phyloP scores from a whole-genome alignment of 2,329 filamentous ascomycete species.

The Aspergillus neoniger region DNA sequence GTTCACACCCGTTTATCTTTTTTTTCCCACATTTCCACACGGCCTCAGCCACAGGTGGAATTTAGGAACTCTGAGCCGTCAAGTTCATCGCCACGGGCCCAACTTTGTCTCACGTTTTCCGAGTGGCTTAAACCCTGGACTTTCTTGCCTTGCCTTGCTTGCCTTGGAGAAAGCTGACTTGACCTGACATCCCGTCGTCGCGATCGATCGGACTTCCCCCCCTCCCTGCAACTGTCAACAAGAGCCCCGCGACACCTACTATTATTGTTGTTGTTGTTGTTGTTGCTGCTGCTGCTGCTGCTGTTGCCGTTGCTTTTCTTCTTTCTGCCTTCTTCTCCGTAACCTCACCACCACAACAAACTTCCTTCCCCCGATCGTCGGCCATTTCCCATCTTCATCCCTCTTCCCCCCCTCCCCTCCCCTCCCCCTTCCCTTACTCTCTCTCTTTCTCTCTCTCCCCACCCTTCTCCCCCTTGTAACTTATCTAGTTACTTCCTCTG shows the following conservation, averaged over 20 bases:
- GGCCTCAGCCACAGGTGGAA: background rate
- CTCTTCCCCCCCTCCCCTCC: constrained; percentile 3
- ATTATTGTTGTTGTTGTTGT: background rate
- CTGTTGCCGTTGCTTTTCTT: background rate
- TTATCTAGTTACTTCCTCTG: constrained; percentile 1
- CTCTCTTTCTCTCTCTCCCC: constrained; percentile 3
- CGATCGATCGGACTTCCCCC: constrained; percentile 3
- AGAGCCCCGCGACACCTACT: constrained; percentile 27
- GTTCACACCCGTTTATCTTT: background rate
- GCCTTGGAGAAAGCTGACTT: background rate
- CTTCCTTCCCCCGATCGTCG: constrained; percentile 12
- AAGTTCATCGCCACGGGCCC: background rate
- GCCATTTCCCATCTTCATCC: constrained; percentile 9
- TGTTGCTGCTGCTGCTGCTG: background rate
- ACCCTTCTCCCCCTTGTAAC: background rate
- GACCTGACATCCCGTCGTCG: constrained; percentile 3
- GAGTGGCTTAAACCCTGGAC: constrained; percentile 1
- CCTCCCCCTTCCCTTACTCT: background rate
- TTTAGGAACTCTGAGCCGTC: background rate
- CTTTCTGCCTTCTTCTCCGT: constrained; percentile 19
- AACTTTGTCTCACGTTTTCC: constrained; percentile 2
- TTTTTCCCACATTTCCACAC: background rate
- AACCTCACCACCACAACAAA: constrained; percentile 3
- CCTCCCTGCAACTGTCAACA: constrained; percentile 24
- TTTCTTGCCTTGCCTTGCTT: background rate